Conservation (phyloP, 83 land plant genomes). For the Thuja plicata region DNA sequence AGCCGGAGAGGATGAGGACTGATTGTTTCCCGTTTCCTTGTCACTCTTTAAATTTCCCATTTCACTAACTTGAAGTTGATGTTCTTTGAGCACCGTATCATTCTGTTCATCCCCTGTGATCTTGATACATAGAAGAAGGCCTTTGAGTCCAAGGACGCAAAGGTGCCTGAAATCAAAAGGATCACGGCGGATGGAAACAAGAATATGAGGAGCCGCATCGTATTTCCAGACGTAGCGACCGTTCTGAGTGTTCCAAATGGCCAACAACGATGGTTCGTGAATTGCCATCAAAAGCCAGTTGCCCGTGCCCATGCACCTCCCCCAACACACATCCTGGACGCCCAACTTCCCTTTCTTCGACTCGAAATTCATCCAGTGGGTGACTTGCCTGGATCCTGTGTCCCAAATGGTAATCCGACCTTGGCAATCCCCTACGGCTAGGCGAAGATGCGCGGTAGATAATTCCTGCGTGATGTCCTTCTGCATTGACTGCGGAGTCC, state of each 20-base stretch:
- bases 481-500: slow-evolving; percentile 73
- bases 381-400: slow-evolving; percentile 36
- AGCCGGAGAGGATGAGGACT: slow-evolving; percentile 39
- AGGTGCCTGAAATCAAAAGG: slow-evolving; percentile 81
- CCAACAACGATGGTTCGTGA: slow-evolving; percentile 62
- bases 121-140: slow-evolving; percentile 63
- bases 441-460: slow-evolving; percentile 54
- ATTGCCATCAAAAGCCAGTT: slow-evolving; percentile 67
- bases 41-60: slow-evolving; percentile 16
- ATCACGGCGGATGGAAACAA: slow-evolving; percentile 76
- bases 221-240: slow-evolving; percentile 70
- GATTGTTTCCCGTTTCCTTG: slow-evolving; percentile 29
- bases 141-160: slow-evolving; percentile 64
- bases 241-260: slow-evolving; percentile 55
- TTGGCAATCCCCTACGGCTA: slow-evolving; percentile 91
- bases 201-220: slow-evolving; percentile 71
- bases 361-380: slow-evolving; percentile 30
- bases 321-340: slow-evolving; percentile 92
- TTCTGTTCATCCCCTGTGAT: not conserved
- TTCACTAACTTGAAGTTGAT: slow-evolving; percentile 31
- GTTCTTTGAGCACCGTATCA: slow-evolving; percentile 35
- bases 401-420: slow-evolving; percentile 87
- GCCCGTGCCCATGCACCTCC: slow-evolving; percentile 31
- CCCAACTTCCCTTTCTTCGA: slow-evolving; percentile 38
- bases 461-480: slow-evolving; percentile 57